Percentiles rank a stretch among this genome's conserved stretches.
These are phyloP conservation scores for Dothideomycetes sp. DNA, from an alignment of 2,329 filamentous ascomycete genomes.

Conservation along the genomic window DNA sequence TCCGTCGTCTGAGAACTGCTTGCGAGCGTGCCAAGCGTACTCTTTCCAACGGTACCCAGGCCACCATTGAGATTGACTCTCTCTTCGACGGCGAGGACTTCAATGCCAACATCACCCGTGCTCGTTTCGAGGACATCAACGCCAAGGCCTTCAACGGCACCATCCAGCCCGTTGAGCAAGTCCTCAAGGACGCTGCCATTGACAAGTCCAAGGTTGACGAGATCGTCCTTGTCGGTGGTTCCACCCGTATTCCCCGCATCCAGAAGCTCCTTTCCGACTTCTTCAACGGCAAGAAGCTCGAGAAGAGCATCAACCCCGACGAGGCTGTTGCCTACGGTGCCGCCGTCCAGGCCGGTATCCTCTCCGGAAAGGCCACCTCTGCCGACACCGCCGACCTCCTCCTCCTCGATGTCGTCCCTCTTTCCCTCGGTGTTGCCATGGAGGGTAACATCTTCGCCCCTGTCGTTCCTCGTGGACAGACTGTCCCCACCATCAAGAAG, in stretches of 20 bases:
- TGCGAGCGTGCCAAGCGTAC: slow-evolving; percentile 99
- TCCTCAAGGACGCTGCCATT: slow-evolving; percentile 81
- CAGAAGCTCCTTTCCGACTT: slow-evolving; percentile 99
- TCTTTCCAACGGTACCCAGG: slow-evolving; percentile 92
- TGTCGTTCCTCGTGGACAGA: slow-evolving; percentile 57
- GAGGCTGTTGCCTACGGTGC: slow-evolving; percentile 99
- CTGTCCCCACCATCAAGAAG: slow-evolving; percentile 58
- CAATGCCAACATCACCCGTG: slow-evolving; percentile 93
- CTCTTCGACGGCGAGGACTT: slow-evolving; percentile 98
- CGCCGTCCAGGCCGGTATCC: slow-evolving; percentile 95
- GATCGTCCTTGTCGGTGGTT: slow-evolving; percentile 97
- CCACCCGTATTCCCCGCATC: slow-evolving; percentile 96
- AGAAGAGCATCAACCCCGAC: slow-evolving; percentile 99
- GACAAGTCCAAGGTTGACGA: slow-evolving; percentile 92
- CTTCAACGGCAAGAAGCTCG: slow-evolving; percentile 99
- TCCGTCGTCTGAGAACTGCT: slow-evolving; percentile 90
- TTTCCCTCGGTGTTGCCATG: slow-evolving; percentile 98
- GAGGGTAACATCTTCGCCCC: slow-evolving; percentile 98
- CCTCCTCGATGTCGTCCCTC: slow-evolving; percentile 88
- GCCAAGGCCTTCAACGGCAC: slow-evolving; percentile 90
- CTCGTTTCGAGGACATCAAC: slow-evolving; percentile 98
- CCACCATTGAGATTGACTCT: slow-evolving; percentile 96
- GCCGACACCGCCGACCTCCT: slow-evolving; percentile 91
- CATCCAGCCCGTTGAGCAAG: slow-evolving; percentile 89
- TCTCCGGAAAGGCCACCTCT: slow-evolving; percentile 94